Percentiles rank a stretch among this genome's conserved stretches.
These are phyloP conservation scores for Hydrangea macrophylla DNA, from an alignment of 148 eudicot species.

Conservation along the genomic window DNA sequence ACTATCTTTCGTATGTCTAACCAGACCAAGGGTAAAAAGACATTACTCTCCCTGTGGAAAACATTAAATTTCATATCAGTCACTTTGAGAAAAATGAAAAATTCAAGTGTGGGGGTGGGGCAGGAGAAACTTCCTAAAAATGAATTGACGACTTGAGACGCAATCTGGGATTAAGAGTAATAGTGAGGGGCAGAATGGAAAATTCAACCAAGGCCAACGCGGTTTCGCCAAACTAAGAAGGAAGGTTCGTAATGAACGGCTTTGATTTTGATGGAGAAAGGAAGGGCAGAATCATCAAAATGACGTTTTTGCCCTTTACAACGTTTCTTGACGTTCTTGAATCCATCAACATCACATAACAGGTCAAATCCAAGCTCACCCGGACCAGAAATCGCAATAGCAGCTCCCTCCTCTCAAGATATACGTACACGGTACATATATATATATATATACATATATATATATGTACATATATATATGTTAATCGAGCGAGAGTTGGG, in stretches of 20 bases:
- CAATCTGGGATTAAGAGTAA: not conserved
- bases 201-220: not conserved
- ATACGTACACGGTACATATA: too few species aligned
- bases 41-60: too few species aligned
- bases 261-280: not conserved
- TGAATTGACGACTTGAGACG: not conserved
- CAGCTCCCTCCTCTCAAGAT: too few species aligned
- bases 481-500: too few species aligned
- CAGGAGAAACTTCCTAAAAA: not conserved
- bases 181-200: not conserved
- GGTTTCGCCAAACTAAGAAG: not conserved
- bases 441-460: too few species aligned
- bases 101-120: not conserved
- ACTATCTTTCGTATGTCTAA: not conserved
- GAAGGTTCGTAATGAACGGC: not conserved
- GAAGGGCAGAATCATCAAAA: not conserved
- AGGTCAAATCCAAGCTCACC: not conserved
- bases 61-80: too few species aligned
- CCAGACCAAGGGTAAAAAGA: not conserved
- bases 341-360: not conserved
- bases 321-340: not conserved
- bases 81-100: not conserved
- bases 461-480: too few species aligned
- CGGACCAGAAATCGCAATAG: too few species aligned
- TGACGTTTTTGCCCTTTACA: conserved; percentile 8